A percentile compares a stretch with the other conserved stretches of the same genome.
These are phyloP conservation scores for Raphanus hybrid DNA, from an alignment of 441 rosid genomes.

Conservation along the genomic window DNA sequence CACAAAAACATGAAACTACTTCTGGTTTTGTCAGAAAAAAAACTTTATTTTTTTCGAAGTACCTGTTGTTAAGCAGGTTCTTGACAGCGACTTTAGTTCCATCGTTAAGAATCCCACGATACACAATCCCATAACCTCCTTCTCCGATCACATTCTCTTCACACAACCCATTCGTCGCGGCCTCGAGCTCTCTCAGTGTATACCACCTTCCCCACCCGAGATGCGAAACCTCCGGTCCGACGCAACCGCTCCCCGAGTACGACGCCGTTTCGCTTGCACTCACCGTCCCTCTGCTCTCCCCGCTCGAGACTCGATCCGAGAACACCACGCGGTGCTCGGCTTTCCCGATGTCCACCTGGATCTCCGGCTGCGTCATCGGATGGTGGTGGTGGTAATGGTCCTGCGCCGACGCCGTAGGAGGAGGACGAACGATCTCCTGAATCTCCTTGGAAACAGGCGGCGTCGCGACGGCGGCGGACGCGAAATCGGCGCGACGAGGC, in stretches of 20 bases:
- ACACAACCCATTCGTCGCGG: constrained; percentile 76
- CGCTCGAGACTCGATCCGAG: constrained; percentile 70
- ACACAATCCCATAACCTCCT: constrained; percentile 98
- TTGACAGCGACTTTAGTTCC: constrained; percentile 87
- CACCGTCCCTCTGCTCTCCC: constrained; percentile 81
- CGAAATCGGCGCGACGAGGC: constrained; percentile 25
- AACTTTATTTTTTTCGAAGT: too few relatives aligned
- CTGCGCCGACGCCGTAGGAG: constrained; percentile 31
- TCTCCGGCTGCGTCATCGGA: constrained; percentile 45
- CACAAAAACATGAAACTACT: constrained; percentile 4
- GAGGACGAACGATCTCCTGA: constrained; percentile 62
- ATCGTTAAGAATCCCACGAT: constrained; percentile 70
- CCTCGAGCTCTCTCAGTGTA: constrained; percentile 86
- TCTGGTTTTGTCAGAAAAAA: neutral
- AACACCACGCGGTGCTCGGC: constrained; percentile 81
- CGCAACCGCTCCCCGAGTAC: constrained; percentile 65
- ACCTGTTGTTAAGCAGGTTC: constrained; percentile 93
- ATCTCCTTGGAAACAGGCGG: constrained; percentile 89
- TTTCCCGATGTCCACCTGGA: constrained; percentile 87
- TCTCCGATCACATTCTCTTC: constrained; percentile 95
- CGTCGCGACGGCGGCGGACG: constrained; percentile 38
- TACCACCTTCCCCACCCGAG: constrained; percentile 98
- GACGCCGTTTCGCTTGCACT: constrained; percentile 66
- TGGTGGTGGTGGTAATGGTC: constrained; percentile 50
- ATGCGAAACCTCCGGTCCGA: constrained; percentile 95